phyloP scores from a whole-genome alignment of 176 grass and related monocot species.

The Ensete glaucum region DNA sequence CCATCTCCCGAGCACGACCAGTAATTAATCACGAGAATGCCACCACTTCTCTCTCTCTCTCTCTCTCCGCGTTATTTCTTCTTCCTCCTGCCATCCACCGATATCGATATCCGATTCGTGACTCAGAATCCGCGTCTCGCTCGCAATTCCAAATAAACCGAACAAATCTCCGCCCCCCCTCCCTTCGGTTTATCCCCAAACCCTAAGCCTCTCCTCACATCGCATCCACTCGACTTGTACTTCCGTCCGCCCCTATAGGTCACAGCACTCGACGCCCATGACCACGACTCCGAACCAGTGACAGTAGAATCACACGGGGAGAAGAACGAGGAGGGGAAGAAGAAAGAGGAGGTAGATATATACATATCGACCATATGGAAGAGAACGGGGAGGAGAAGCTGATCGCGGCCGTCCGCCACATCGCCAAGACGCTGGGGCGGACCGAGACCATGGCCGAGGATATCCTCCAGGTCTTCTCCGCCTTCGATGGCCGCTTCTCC shows the following conservation, averaged over 20 bases:
- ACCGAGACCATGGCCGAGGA: slow-evolving; percentile 94
- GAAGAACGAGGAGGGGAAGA: background rate
- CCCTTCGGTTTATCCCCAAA: background rate
- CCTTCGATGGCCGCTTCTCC: slow-evolving; percentile 81
- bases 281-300: too few relatives aligned
- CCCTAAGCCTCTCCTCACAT: background rate
- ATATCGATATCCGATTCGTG: background rate
- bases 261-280: background rate
- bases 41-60: background rate
- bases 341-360: background rate
- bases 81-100: too few relatives aligned
- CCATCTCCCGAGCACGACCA: background rate
- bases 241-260: too few relatives aligned
- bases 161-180: background rate
- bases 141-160: background rate
- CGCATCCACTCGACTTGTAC: background rate
- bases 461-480: slow-evolving; percentile 87
- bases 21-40: background rate
- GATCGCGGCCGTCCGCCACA: slow-evolving; percentile 85
- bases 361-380: slow-evolving; percentile 33
- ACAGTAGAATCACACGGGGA: too few relatives aligned
- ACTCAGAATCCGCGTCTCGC: background rate
- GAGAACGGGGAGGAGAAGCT: slow-evolving; percentile 97
- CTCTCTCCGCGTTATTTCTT: background rate
- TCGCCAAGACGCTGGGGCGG: slow-evolving; percentile 72